These are phyloP conservation scores for Fraxinus greggii DNA, from an alignment of 305 asterid species.

Conservation along the genomic window DNA sequence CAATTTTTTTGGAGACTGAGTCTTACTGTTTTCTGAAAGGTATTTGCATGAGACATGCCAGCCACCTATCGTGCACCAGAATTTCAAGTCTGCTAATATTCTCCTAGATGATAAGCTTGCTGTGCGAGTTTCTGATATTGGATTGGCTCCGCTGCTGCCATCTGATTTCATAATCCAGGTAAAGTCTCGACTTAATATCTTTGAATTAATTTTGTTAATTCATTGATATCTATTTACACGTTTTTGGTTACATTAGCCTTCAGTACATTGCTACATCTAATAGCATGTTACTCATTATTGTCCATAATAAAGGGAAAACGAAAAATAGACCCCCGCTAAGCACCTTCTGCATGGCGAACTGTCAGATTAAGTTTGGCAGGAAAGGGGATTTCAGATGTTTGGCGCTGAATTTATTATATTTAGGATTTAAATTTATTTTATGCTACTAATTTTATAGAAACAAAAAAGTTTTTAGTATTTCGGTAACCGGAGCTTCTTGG, in stretches of 20 bases:
- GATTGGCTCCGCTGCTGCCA: constrained; percentile 70
- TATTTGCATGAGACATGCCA: constrained; percentile 80
- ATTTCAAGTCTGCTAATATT: constrained; percentile 76
- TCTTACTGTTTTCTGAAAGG: constrained; percentile 42
- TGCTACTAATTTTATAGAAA: not conserved
- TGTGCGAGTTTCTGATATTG: constrained; percentile 72
- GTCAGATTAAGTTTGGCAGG: not conserved
- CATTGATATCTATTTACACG: not conserved
- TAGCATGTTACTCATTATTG: not conserved
- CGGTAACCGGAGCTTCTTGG: not conserved
- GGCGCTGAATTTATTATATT: not conserved
- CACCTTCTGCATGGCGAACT: not conserved
- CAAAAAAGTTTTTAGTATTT: not conserved
- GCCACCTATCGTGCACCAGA: constrained; percentile 74
- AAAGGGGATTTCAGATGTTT: not conserved
- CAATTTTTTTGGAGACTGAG: constrained; percentile 24
- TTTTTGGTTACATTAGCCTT: not conserved
- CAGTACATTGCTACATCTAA: not conserved
- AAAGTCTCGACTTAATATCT: constrained; percentile 1
- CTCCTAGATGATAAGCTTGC: constrained; percentile 70
- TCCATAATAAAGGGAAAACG: not conserved
- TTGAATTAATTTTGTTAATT: not conserved
- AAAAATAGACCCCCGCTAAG: not conserved
- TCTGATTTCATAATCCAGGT: constrained; percentile 67
- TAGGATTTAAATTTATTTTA: not conserved